phyloP scores from a whole-genome alignment of 257 asterid genomes.

The Phtheirospermum japonicum region DNA sequence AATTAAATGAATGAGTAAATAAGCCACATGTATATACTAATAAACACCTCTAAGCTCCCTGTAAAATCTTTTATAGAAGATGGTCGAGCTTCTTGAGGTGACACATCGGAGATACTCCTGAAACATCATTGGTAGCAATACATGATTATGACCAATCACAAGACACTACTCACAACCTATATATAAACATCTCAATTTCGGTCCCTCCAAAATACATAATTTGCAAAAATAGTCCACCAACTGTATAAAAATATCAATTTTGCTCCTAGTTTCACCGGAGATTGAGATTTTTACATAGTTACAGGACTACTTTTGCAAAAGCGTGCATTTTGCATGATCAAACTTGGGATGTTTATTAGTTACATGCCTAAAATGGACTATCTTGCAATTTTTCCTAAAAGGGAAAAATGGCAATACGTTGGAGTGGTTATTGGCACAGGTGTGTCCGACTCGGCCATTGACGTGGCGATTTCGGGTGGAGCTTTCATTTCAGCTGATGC shows the following conservation, averaged over 20 bases:
- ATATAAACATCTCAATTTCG: not conserved
- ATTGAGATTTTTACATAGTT: too few relatives aligned
- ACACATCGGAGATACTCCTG: slow-evolving; percentile 41
- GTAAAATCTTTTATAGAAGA: slow-evolving; percentile 37
- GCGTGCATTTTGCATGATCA: not conserved
- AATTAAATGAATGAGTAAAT: slow-evolving; percentile 17
- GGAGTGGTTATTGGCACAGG: slow-evolving; percentile 39
- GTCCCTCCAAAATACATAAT: not conserved
- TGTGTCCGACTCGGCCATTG: slow-evolving; percentile 39
- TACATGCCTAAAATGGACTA: not conserved
- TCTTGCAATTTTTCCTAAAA: not conserved
- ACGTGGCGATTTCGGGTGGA: slow-evolving; percentile 43
- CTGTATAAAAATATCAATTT: too few relatives aligned
- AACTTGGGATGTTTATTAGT: not conserved
- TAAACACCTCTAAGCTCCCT: slow-evolving; percentile 48
- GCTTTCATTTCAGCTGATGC: slow-evolving; percentile 32
- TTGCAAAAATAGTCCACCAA: not conserved
- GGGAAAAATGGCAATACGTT: slow-evolving; percentile 37
- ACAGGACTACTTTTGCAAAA: not conserved
- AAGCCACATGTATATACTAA: slow-evolving; percentile 19
- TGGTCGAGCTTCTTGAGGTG: slow-evolving; percentile 47
- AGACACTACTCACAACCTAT: slow-evolving; percentile 16
- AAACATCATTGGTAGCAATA: slow-evolving; percentile 32
- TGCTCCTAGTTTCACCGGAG: too few relatives aligned
- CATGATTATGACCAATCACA: slow-evolving; percentile 21